phyloP scores from a whole-genome alignment of 192 early-diverging fungal genomes.

The Podila epigama region DNA sequence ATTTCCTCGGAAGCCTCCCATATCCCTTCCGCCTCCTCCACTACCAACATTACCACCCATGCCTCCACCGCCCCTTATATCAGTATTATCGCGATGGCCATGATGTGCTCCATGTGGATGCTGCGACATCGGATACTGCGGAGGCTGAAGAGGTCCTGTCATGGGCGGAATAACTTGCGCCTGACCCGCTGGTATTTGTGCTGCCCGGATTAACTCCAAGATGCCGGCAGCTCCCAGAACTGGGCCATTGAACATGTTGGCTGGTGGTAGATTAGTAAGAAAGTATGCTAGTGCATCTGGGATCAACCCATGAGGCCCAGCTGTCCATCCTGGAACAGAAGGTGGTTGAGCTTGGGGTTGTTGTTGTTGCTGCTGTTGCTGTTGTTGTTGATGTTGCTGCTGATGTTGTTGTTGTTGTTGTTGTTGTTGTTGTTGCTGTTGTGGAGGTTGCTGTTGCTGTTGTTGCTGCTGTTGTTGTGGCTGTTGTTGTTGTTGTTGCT shows the following conservation, averaged over 20 bases:
- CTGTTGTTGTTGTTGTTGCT: neutral
- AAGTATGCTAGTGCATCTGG: conserved; percentile 58
- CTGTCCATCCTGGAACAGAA: conserved; percentile 35
- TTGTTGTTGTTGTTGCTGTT: neutral
- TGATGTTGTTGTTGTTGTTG: no score
- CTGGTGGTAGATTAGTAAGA: conserved; percentile 52
- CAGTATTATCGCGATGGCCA: conserved; percentile 20
- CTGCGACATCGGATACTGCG: neutral
- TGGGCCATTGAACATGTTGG: conserved; percentile 54
- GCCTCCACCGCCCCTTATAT: neutral
- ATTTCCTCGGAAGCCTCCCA: conserved; percentile 36
- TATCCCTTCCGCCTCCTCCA: conserved; percentile 9
- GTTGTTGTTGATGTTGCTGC: neutral
- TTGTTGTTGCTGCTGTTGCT: neutral
- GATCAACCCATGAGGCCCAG: conserved; percentile 44
- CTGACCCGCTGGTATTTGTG: conserved; percentile 48
- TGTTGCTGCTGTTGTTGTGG: neutral
- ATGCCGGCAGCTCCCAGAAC: conserved; percentile 48
- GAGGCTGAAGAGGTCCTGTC: neutral
- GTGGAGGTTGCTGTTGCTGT: neutral
- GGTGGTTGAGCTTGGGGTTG: conserved; percentile 12
- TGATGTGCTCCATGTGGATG: neutral
- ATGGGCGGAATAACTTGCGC: conserved; percentile 32
- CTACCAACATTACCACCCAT: neutral
- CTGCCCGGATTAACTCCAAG: conserved; percentile 52